Evolutionary conservation across 495 filamentous ascomycete species (phyloP).

Genomic region (Terfezia boudieri): DNA sequence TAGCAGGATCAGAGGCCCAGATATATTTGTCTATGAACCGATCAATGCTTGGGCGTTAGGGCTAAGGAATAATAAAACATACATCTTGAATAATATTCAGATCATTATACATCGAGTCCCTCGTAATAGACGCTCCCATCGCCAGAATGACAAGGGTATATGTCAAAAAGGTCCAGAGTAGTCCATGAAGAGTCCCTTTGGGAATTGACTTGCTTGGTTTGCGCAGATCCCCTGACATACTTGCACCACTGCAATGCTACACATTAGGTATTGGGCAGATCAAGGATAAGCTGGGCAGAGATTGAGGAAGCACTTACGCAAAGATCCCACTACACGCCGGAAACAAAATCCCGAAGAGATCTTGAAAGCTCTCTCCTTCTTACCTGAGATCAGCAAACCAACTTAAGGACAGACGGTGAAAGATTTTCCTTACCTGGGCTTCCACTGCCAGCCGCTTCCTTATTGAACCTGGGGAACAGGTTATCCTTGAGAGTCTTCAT

Average conservation of each 20-base stretch:
- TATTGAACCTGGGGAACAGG: slow-evolving; percentile 43
- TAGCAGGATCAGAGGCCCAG: slow-evolving; percentile 46
- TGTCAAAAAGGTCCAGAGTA: slow-evolving; percentile 49
- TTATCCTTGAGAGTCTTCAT: slow-evolving; percentile 46
- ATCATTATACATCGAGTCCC: slow-evolving; percentile 51
- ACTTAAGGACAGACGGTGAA: not conserved
- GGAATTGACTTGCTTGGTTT: slow-evolving; percentile 73
- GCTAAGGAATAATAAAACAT: slow-evolving; percentile 10
- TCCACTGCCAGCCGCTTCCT: slow-evolving; percentile 44
- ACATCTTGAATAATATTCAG: slow-evolving; percentile 57
- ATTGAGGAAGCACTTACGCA: slow-evolving; percentile 25
- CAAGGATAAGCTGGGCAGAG: not conserved
- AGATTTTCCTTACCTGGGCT: slow-evolving; percentile 24
- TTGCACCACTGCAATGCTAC: slow-evolving; percentile 40
- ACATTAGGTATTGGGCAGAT: not conserved
- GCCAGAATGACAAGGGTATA: slow-evolving; percentile 60
- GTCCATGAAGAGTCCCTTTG: slow-evolving; percentile 53
- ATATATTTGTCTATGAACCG: slow-evolving; percentile 38
- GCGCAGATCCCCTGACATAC: slow-evolving; percentile 71
- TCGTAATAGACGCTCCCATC: slow-evolving; percentile 55
- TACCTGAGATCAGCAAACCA: not conserved
- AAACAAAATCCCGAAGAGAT: slow-evolving; percentile 57
- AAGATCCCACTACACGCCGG: slow-evolving; percentile 33
- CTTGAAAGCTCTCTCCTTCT: slow-evolving; percentile 46
- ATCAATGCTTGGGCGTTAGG: not conserved